Base-by-base conservation (phyloP, 140 eudicot species). In the Erigeron philadelphicus region DNA sequence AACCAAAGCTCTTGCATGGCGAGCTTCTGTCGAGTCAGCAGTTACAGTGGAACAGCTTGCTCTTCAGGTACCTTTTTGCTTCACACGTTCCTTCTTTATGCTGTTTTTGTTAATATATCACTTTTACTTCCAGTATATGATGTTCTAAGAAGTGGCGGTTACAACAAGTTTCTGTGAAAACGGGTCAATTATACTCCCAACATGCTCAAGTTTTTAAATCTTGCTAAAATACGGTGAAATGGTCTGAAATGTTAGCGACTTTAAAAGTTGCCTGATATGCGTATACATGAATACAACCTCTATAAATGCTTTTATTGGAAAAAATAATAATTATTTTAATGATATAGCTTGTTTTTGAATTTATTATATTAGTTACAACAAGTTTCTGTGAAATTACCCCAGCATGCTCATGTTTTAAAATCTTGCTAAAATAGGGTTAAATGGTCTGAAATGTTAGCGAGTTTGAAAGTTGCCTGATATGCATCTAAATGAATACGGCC, bases 21-120 rank as follows among this genome's bases (percentile, higher is more conserved):
- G 86, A 72, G 96, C 95, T 73, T 75, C 93, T 45, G 95, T 93
- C 25, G 94, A 93, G 79, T 62, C 88, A 45, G 87, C 98, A 62
- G 80, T 68, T 54, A 86, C 81, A 23, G 93, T 85, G 47, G 88
- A 86, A 67, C 96, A 86, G 73, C 98, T 93, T 74, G 98, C 98
- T 74, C 76, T 89, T 72, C 96, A 79, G 96, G 96, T 84, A 62
- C 74, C 59, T 75, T 18, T 9, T 13, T 57, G 58, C 47, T 52
- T 75, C 41, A 13, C 15, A 8, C 8, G 42, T 71, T 17, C 45
- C 49, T 7, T 50, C 5, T 1, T 18, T 67, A 47, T 16, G 12
- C 7, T 66, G 60, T 21, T 54, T 57, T 21, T 47, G 25, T 17
- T 65, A 9, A 48, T 55, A 47, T 13, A 61, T 42, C 66, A 55